These are phyloP conservation scores for Rhodamnia rubescens DNA, from an alignment of 345 rosid species.

Conservation along the genomic window DNA sequence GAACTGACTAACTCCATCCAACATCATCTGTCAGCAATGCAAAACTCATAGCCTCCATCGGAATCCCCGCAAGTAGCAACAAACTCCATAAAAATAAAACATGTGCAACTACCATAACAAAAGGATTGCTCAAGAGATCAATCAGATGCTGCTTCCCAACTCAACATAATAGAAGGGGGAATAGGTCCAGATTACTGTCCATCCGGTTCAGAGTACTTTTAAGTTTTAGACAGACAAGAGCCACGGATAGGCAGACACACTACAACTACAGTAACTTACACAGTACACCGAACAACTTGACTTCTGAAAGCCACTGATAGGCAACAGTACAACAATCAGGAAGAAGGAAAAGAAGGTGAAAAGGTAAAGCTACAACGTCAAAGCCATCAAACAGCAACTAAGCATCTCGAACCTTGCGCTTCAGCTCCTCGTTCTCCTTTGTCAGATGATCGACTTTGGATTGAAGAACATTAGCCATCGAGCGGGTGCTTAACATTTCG, in stretches of 20 bases:
- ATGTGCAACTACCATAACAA: neutral
- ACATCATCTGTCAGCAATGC: neutral
- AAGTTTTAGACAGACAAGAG: neutral
- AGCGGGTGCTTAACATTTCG: conserved; percentile 72
- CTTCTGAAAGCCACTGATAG: neutral
- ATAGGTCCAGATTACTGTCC: neutral
- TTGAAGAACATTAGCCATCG: conserved; percentile 73
- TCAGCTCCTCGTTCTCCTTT: conserved; percentile 66
- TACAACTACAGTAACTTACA: neutral
- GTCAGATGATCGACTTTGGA: conserved; percentile 44
- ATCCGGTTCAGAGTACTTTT: neutral
- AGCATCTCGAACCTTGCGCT: conserved; percentile 15
- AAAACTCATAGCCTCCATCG: neutral
- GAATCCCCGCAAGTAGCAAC: neutral
- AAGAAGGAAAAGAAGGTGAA: neutral
- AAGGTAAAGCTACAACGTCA: conserved; percentile 1
- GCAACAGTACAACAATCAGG: neutral
- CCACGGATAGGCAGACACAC: neutral
- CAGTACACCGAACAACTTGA: neutral
- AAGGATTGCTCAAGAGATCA: neutral
- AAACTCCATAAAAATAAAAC: neutral
- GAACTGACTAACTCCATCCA: neutral
- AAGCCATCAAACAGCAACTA: conserved; percentile 34
- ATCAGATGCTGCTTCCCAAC: neutral
- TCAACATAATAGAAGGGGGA: neutral